Base-by-base conservation (phyloP, 2,329 filamentous ascomycete genomes). In the Diaporthe helianthi region DNA sequence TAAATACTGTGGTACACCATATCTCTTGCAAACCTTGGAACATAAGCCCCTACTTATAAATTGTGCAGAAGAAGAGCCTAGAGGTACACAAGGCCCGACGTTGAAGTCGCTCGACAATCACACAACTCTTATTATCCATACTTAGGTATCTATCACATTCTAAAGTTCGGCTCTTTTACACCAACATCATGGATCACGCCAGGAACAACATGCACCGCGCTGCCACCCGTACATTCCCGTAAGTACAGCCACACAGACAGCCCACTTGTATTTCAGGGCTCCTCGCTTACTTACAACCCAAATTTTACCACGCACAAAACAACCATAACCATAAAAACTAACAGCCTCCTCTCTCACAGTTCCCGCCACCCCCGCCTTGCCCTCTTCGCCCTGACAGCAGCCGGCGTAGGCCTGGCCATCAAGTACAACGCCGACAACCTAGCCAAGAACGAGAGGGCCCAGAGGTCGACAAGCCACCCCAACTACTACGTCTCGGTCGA, bases 401-500 rank as follows among this genome's bases (percentile, higher is more conserved):
- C 76, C 49, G 76, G 73, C 61, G 68, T 76, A 15, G 75, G 71
- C 63, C 61, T 76, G 29, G 73, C 72, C 66, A 75, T 79, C 69
- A 76, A 77, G 66, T 82, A 82, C 75, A 75, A 79, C 49, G 77
- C 81, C 38, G 71, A 76, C 36, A 76, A 78, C 4, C 72, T 83
- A 33, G 76, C 75, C 47, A 76, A 78, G 67, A 85, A 85, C 77
- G 83, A 85, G 73, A 69, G 76, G 38, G 80, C 79, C 47, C 82
- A 84, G 77, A 79, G 78, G 74, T 78, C 76, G 36, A 72, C 73
- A 68, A 76, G 76, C 46, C 74, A 76, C 5, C 78, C 78, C 29
- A 80, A 81, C 71, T 78, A 82, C 61, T 84, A 86, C 75, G 84
- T 86, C 67, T 83, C 80, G 68, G 84, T 86, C 68, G 84, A 86